A percentile compares a stretch with the other conserved stretches of the same genome.
Conservation (phyloP, 169 alveolate species). For the Plasmodium cynomolgi region DNA sequence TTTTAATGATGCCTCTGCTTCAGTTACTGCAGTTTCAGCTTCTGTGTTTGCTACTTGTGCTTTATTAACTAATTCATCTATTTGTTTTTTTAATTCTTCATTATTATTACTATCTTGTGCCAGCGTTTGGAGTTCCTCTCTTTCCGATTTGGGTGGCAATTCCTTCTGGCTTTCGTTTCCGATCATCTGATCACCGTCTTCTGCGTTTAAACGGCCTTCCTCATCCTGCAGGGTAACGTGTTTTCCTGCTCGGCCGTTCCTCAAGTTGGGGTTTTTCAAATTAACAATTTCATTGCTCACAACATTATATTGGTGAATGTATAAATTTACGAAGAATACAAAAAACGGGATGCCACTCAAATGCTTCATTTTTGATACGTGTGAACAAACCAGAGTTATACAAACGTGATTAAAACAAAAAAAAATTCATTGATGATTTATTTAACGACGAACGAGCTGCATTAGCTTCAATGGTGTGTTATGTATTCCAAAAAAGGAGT, state of each 20-base stretch:
- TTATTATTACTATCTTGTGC: not conserved
- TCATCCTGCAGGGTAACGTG: not conserved
- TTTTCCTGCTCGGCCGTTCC: not conserved
- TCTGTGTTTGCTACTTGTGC: too few species aligned
- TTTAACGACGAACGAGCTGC: too few species aligned
- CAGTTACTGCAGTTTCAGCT: not conserved
- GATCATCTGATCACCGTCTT: not conserved
- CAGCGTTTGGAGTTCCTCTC: too few species aligned
- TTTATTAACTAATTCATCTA: too few species aligned
- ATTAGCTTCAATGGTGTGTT: too few species aligned
- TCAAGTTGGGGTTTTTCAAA: not conserved
- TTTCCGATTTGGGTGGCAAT: too few species aligned
- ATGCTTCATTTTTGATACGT: slow-evolving; percentile 37
- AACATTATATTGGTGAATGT: not conserved
- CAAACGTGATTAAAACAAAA: too few species aligned
- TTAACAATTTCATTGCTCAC: not conserved
- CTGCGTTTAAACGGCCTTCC: not conserved
- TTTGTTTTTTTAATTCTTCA: not conserved
- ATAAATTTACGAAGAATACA: not conserved
- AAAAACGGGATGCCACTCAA: not conserved
- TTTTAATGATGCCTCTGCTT: too few species aligned
- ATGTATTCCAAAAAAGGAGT: too few species aligned
- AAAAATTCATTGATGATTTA: too few species aligned
- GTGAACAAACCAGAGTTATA: too few species aligned
- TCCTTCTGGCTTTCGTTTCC: not conserved